These are phyloP conservation scores for Microdochium nivale DNA, from an alignment of 2,329 filamentous ascomycete genomes.

Conservation along the genomic window DNA sequence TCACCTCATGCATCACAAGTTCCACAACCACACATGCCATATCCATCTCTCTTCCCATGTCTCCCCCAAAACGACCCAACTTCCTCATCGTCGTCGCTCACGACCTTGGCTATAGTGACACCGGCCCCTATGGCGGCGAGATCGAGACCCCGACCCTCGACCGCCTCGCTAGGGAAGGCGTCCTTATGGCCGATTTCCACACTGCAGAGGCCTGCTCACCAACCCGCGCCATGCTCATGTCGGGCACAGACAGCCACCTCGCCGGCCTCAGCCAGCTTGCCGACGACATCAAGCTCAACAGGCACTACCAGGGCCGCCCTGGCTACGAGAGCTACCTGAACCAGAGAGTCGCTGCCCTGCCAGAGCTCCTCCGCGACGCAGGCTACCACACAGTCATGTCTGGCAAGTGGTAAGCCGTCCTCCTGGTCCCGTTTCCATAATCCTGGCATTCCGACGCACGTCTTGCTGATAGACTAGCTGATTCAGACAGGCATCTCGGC, in stretches of 20 bases:
- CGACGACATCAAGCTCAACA: slow-evolving; percentile 25
- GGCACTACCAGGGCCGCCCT: slow-evolving; percentile 26
- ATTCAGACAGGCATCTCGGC: slow-evolving; percentile 30
- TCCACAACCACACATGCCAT: no score
- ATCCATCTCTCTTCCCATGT: no score
- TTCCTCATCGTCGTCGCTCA: slow-evolving; percentile 37
- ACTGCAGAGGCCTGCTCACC: slow-evolving; percentile 52
- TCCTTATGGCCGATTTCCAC: slow-evolving; percentile 52
- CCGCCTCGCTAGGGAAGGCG: slow-evolving; percentile 35
- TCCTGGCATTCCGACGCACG: background rate
- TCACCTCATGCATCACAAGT: no score
- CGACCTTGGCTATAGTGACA: slow-evolving; percentile 34
- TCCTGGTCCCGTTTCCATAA: slow-evolving; percentile 25
- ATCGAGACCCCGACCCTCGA: slow-evolving; percentile 51
- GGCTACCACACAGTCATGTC: slow-evolving; percentile 49
- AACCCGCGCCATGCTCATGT: slow-evolving; percentile 51
- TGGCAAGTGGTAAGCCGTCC: slow-evolving; percentile 49
- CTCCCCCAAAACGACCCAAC: slow-evolving; percentile 22
- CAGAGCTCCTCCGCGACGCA: slow-evolving; percentile 44
- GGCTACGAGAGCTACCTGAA: slow-evolving; percentile 51
- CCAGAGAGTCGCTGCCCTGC: slow-evolving; percentile 41
- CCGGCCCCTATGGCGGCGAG: slow-evolving; percentile 45
- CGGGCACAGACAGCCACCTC: slow-evolving; percentile 45
- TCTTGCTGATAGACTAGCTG: background rate
- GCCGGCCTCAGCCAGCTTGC: slow-evolving; percentile 41